A percentile compares a stretch with the other conserved stretches of the same genome.
Conservation (phyloP, 2,329 filamentous ascomycete genomes). For the Macrophomina phaseolina region DNA sequence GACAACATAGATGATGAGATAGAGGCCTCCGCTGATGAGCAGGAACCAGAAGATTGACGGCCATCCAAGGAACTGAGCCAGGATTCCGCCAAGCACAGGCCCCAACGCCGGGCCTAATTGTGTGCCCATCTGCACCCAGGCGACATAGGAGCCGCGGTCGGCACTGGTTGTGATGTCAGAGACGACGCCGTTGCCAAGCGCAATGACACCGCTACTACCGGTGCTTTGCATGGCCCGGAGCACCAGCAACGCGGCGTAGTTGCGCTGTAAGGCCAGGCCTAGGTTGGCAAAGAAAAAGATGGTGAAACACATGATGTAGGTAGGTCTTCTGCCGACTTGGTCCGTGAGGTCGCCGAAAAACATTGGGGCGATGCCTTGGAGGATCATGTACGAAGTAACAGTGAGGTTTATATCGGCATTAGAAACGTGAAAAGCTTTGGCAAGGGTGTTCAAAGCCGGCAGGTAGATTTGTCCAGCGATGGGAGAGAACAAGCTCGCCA, state of each 20-base stretch:
- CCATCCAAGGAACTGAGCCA: constrained; percentile 52
- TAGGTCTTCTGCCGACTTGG: constrained; percentile 53
- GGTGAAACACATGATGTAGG: constrained; percentile 53
- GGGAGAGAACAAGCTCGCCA: constrained; percentile 39
- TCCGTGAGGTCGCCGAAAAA: constrained; percentile 56
- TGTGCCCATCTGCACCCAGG: constrained; percentile 63
- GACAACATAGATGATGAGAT: constrained; percentile 35
- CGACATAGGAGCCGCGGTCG: constrained; percentile 77
- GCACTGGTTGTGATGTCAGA: constrained; percentile 72
- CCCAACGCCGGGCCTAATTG: constrained; percentile 59
- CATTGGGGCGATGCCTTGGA: constrained; percentile 58
- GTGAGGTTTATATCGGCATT: constrained; percentile 56
- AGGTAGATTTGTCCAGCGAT: constrained; percentile 45
- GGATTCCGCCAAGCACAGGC: constrained; percentile 68
- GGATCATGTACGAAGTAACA: constrained; percentile 58
- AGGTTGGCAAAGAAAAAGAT: constrained; percentile 44
- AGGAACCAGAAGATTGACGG: constrained; percentile 53
- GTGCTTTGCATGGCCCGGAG: constrained; percentile 67
- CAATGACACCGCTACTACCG: constrained; percentile 72
- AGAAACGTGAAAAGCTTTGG: constrained; percentile 48
- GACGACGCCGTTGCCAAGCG: constrained; percentile 72
- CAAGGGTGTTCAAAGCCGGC: constrained; percentile 41
- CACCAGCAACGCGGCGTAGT: constrained; percentile 58
- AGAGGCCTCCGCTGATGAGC: constrained; percentile 33
- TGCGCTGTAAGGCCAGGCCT: constrained; percentile 42